Conservation (phyloP, 2,329 filamentous ascomycete genomes). For the Volutella citrinella region DNA sequence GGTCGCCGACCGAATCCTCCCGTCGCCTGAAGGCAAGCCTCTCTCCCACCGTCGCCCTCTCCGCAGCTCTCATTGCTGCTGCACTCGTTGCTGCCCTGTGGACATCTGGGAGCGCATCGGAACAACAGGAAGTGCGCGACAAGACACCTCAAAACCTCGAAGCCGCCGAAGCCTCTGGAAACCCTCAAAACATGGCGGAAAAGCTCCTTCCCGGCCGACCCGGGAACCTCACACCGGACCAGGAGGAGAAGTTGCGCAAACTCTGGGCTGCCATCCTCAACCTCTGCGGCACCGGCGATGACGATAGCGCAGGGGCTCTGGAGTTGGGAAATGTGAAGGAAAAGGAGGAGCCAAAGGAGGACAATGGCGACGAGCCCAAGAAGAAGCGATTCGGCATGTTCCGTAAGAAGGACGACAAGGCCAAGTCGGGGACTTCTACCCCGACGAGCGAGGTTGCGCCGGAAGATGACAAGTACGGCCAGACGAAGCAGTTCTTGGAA, state of each 20-base stretch:
- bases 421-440: slow-evolving; percentile 33
- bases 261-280: slow-evolving; percentile 78
- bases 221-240: slow-evolving; percentile 83
- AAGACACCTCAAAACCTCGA: too few relatives aligned
- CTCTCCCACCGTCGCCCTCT: too few relatives aligned
- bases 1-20: too few relatives aligned
- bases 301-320: slow-evolving; percentile 20
- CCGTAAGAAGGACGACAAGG: slow-evolving; percentile 57
- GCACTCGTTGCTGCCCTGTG: too few relatives aligned
- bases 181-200: slow-evolving; percentile 34
- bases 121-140: too few relatives aligned
- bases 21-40: too few relatives aligned
- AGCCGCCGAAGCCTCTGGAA: too few relatives aligned
- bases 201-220: slow-evolving; percentile 66
- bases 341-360: slow-evolving; percentile 17
- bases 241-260: slow-evolving; percentile 84
- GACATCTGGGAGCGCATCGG: too few relatives aligned
- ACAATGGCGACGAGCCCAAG: slow-evolving; percentile 59
- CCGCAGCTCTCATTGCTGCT: too few relatives aligned
- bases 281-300: slow-evolving; percentile 62
- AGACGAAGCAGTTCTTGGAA: slow-evolving; percentile 81
- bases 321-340: slow-evolving; percentile 17
- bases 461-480: slow-evolving; percentile 87
- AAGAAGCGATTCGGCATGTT: slow-evolving; percentile 74
- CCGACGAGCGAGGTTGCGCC: slow-evolving; percentile 40